These are phyloP conservation scores for Scolecobasidium constrictum DNA, from an alignment of 2,329 filamentous ascomycete genomes.

Conservation along the genomic window DNA sequence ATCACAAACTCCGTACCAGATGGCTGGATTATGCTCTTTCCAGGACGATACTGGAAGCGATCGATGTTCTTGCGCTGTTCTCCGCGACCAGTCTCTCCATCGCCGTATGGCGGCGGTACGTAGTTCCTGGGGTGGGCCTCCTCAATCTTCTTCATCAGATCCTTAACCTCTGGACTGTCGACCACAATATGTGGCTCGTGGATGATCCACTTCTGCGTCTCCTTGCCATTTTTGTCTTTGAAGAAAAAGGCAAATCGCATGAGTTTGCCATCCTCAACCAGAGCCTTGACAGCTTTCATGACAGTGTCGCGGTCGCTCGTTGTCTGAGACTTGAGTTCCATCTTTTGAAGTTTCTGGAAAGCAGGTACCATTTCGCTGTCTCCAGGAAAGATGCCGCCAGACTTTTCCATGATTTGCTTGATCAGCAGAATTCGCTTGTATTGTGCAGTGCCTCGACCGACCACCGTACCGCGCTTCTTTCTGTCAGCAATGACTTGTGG, in stretches of 20 bases:
- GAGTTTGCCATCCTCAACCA: slow-evolving; percentile 40
- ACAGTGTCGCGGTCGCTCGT: slow-evolving; percentile 44
- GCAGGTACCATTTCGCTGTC: slow-evolving; percentile 44
- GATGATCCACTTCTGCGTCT: slow-evolving; percentile 40
- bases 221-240: slow-evolving; percentile 33
- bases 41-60: background rate
- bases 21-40: background rate
- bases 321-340: slow-evolving; percentile 25
- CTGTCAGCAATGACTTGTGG: background rate
- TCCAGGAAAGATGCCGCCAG: slow-evolving; percentile 44
- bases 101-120: slow-evolving; percentile 1
- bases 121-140: slow-evolving; percentile 18
- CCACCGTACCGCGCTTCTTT: slow-evolving; percentile 15
- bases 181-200: slow-evolving; percentile 31
- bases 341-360: slow-evolving; percentile 43
- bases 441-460: slow-evolving; percentile 28
- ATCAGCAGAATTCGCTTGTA: slow-evolving; percentile 37
- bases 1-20: background rate
- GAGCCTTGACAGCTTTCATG: slow-evolving; percentile 35
- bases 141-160: slow-evolving; percentile 40
- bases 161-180: slow-evolving; percentile 32
- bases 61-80: slow-evolving; percentile 1
- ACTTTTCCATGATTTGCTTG: slow-evolving; percentile 41
- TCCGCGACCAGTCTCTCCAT: slow-evolving; percentile 1
- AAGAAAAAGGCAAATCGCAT: slow-evolving; percentile 43